Conservation (phyloP, 164 flowering plant genomes). For the Sedum album region DNA sequence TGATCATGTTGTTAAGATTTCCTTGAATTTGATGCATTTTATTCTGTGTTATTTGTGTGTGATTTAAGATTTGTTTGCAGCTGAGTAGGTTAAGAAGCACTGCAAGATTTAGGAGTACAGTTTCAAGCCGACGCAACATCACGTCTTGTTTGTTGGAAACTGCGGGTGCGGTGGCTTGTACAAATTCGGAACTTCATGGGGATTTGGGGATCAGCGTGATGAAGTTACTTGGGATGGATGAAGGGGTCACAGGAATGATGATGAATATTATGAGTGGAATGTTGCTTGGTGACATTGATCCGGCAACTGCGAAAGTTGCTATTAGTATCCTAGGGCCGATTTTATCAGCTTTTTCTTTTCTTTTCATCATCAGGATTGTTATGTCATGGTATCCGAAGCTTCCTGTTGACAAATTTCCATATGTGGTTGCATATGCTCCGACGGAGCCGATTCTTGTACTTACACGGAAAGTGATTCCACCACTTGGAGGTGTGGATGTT, state of each 20-base stretch:
- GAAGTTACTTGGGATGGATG: neutral
- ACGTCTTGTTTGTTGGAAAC: constrained; percentile 1
- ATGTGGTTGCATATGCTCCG: constrained; percentile 83
- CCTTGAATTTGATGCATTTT: neutral
- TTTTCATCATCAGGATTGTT: constrained; percentile 76
- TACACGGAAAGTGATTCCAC: constrained; percentile 83
- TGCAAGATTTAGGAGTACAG: neutral
- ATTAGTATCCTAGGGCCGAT: constrained; percentile 71
- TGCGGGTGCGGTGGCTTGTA: neutral
- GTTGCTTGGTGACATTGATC: constrained; percentile 63
- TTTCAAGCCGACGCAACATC: neutral
- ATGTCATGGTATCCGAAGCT: constrained; percentile 99
- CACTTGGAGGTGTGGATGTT: constrained; percentile 94
- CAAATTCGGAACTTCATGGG: neutral
- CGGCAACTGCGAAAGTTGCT: constrained; percentile 69
- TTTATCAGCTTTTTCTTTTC: constrained; percentile 65
- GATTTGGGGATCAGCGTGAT: neutral
- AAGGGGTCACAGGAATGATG: neutral
- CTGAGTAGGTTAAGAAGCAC: neutral
- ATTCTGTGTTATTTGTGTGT: neutral
- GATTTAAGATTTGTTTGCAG: neutral
- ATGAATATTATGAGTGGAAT: neutral
- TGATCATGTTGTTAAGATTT: neutral
- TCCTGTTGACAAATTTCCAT: constrained; percentile 88
- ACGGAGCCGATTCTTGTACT: constrained; percentile 75